Evolutionary conservation across 2,329 filamentous ascomycete genomes (phyloP), one percentile per base, ranked within the genome.

Genomic region (Phaeosphaeria sp.): DNA sequence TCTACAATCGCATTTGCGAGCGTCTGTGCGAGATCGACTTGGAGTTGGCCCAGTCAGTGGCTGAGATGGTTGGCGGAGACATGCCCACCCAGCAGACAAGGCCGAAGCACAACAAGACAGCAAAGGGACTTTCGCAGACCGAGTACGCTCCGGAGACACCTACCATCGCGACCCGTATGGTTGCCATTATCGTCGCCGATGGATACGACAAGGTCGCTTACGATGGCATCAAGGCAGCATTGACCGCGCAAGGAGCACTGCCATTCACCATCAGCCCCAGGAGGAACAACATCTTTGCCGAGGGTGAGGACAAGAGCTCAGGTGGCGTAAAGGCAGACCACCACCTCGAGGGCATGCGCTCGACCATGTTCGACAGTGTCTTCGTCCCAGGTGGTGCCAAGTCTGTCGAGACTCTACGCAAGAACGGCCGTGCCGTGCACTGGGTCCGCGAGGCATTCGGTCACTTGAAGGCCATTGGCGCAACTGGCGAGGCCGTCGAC

Each of bases 371-470:
- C 62, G 92, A 95, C 72, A 88, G 90, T 0, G 72, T 93, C 25
- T 93, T 92, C 69, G 79, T 96, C 2, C 91, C 91, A 1, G 91
- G 91, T 1, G 91, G 92, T 1, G 80, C 83, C 0, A 81, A 88
- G 56, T 86, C 87, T 0, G 78, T 91, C 45, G 79, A 84, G 51
- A 87, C 86, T 0, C 83, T 95, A 0, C 78, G 83, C 55, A 86
- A 88, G 79, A 91, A 84, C 59, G 91, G 91, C 0, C 88, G 91
- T 18, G 90, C 90, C 0, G 71, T 90, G 1, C 89, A 94, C 79
- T 95, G 89, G 86, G 79, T 94, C 3, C 85, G 89, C 2, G 92
- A 95, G 74, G 89, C 91, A 0, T 95, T 94, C 65, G 91, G 91
- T 0, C 91, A 95, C 62, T 82, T 93, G 50, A 95, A 95, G 81